Base-by-base conservation (phyloP, 495 filamentous ascomycete genomes). In the Usnea hakonensis region DNA sequence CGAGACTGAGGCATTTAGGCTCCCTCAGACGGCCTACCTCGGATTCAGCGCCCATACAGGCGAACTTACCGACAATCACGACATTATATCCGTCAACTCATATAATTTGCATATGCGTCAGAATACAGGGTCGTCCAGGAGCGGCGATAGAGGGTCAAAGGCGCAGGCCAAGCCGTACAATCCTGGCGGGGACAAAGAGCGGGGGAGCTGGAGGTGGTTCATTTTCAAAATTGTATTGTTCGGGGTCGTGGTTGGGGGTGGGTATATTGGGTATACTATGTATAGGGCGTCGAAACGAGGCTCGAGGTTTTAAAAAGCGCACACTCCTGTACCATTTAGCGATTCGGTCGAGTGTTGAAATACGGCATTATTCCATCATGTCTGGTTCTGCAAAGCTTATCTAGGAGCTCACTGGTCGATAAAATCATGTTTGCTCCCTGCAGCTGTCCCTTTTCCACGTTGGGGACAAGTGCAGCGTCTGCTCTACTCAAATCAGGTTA, bases 31-130 rank as follows among this genome's bases (percentile, higher is more conserved):
- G 38, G 85, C 90, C 26, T 99, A 99, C 76, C 83, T 99, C 17
- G 95, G 95, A 68, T 96, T 99, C 77, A 90, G 84, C 61, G 91
- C 92, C 46, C 91, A 97, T 79, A 97, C 92, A 32, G 95, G 95
- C 67, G 95, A 99, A 76, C 81, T 99, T 67, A 90, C 83, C 73
- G 95, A 99, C 75, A 96, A 97, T 80, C 91, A 96, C 82, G 95
- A 99, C 74, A 95, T 99, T 74, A 87, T 97, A 73, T 87, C 82
- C 59, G 83, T 99, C 72, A 78, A 87, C 62, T 85, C 92, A 43
- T 88, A 89, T 80, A 97, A 97, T 72, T 80, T 97, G 33, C 97
- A 99, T 75, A 81, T 80, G n/a, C 60, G 75, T 86, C 57, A 81
- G 76, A 48, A 54, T 11, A 28, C 59, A 40, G 28, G 57, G 21